Evolutionary conservation across 352 stramenopile species (phyloP), one percentile per base, ranked within the genome.

Genomic region (Phytophthora nicotianae): DNA sequence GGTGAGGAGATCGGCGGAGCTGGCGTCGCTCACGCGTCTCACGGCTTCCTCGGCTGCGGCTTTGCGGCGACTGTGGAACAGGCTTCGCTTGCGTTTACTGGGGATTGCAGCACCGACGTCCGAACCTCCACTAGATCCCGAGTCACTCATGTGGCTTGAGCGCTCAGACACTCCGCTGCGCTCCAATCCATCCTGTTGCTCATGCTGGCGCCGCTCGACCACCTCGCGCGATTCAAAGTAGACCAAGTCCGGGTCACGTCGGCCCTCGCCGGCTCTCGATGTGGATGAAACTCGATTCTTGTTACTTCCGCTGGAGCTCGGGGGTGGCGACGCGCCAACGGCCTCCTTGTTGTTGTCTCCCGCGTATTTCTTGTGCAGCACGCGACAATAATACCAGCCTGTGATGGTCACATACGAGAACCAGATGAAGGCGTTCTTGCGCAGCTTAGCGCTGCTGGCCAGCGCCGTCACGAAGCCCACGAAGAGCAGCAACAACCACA

Each of bases 381-480:
- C 65, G 43, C 84, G 84, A 54, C 88, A 93, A 67, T 93, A 93
- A 67, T 93, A 93, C 84, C 84, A 93, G 58, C 78, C 74, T 35
- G 81, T 93, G 76, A 93, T 84, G 59, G 84, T 88, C 40, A 82
- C 60, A 75, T 93, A 93, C 16, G 84, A 88, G 53, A 78, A 77
- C 65, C 72, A 82, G 58, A 91, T 90, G 58, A 93, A 85, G 50
- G 75, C 66, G 27, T 68, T 72, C 68, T 88, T 90, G 59, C 84
- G 79, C 53, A 87, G 58, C 33, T 63, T 74, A 21, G 79, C 47
- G 48, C 76, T 93, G 42, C 68, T 32, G 33, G 61, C 65, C 29
- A 93, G 54, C 21, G 77, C 57, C n/a, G 49, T 69, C 42, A 79
- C n/a, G 51, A 77, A 76, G 45, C 62, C 65, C 50, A 75, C 52